Evolutionary conservation across 2,329 filamentous ascomycete genomes (phyloP).

Genomic region (Arthroderma sp.): DNA sequence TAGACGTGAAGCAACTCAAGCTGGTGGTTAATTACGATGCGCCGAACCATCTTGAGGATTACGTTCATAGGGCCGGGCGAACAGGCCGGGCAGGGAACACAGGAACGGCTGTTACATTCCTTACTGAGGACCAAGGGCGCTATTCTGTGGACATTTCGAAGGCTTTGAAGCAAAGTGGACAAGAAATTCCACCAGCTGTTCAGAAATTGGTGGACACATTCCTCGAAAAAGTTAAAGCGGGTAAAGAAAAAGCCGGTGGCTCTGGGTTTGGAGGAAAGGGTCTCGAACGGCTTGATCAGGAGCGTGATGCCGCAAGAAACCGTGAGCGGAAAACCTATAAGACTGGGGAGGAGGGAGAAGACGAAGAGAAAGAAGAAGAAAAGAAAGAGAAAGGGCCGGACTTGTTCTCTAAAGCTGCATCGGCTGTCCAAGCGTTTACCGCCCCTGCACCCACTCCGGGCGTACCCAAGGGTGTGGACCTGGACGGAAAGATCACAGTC

Average conservation of each 20-base stretch:
- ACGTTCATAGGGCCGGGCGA: conserved; percentile 85
- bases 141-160: conserved; percentile 81
- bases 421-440: conserved; percentile 49
- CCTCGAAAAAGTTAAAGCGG: conserved; percentile 79
- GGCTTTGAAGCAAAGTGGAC: conserved; percentile 81
- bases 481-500: conserved; percentile 59
- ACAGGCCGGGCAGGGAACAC: conserved; percentile 91
- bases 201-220: conserved; percentile 53
- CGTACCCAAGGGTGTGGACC: conserved; percentile 44
- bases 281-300: conserved; percentile 78
- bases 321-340: conserved; percentile 83
- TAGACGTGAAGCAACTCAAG: conserved; percentile 93
- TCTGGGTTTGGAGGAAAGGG: conserved; percentile 93
- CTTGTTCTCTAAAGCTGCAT: conserved; percentile 46
- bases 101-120: conserved; percentile 86
- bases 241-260: conserved; percentile 70
- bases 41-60: conserved; percentile 90
- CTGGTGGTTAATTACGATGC: conserved; percentile 92
- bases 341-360: conserved; percentile 71
- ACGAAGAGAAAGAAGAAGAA: conserved; percentile 55
- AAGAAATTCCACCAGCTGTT: conserved; percentile 60
- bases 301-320: conserved; percentile 73
- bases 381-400: conserved; percentile 51
- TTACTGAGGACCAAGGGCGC: conserved; percentile 82
- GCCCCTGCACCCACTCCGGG: conserved; percentile 23